phyloP scores from a whole-genome alignment of 345 rosid genomes.

The Acer negundo region DNA sequence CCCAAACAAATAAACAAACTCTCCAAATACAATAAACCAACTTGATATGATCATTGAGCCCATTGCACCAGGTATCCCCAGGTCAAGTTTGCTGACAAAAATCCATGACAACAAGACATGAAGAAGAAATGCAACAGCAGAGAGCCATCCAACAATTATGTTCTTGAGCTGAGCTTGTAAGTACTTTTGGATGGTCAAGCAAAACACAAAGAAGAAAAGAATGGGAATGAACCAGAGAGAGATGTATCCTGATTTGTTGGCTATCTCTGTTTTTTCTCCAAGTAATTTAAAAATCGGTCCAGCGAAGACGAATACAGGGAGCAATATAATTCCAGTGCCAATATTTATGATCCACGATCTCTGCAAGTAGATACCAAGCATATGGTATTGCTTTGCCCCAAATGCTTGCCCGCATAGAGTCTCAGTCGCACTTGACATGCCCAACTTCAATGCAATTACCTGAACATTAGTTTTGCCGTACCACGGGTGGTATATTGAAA shows the following conservation, averaged over 20 bases:
- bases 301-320: constrained; percentile 2
- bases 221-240: constrained; percentile 14
- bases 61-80: constrained; percentile 43
- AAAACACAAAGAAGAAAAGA: constrained; percentile 2
- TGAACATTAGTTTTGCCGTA: too few relatives aligned
- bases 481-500: too few relatives aligned
- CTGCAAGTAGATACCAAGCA: constrained; percentile 23
- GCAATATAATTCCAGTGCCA: not conserved
- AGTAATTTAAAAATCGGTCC: not conserved
- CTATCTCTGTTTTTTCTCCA: constrained; percentile 7
- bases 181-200: constrained; percentile 33
- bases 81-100: constrained; percentile 24
- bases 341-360: constrained; percentile 16
- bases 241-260: constrained; percentile 6
- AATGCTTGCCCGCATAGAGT: constrained; percentile 25
- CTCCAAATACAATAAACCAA: constrained; percentile 28
- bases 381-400: constrained; percentile 22
- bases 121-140: constrained; percentile 18
- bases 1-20: constrained; percentile 45
- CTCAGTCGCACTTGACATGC: constrained; percentile 25
- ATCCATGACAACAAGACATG: constrained; percentile 43
- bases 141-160: constrained; percentile 33
- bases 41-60: constrained; percentile 26
- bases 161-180: constrained; percentile 44
- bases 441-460: constrained; percentile 5